Evolutionary conservation across 2,329 filamentous ascomycete species (phyloP), one percentile per base, ranked within the genome.

Genomic region (Epichloe amarillans): DNA sequence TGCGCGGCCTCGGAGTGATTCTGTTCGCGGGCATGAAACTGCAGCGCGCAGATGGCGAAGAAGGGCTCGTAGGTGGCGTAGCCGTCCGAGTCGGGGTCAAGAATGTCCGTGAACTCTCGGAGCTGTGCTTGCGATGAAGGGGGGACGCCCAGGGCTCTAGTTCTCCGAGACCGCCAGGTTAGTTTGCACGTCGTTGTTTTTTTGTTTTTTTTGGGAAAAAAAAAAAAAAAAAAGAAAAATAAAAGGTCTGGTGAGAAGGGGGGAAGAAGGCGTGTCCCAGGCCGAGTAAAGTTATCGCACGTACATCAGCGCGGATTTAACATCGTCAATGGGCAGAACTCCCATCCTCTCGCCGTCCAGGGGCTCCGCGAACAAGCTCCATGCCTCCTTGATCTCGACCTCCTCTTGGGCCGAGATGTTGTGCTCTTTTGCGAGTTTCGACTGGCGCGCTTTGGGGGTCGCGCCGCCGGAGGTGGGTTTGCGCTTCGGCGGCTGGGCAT

Each of bases 371-470:
- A 97, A 98, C 7, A 97, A 76, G 21, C 79, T 75, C 66, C 93
- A 97, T 14, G 90, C 90, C 67, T 96, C 90, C 61, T 81, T 83
- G 63, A 98, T 95, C 69, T 96, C 89, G 58, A 79, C 77, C 69
- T 97, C 91, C 69, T 96, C 85, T 56, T 84, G 80, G 40, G 83
- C 84, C 14, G 81, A 84, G 62, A 97, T 81, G 66, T 89, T 84
- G 75, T 96, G 83, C 63, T 95, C 88, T 69, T 90, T 90, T 91
- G 91, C 91, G 60, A 96, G 86, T 66, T 89, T 94, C 53, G 90
- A 95, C 61, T 81, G 82, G 55, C 86, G 84, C 48, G 61, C 55
- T 63, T 63, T 71, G 50, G 64, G 57, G 57, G 53, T 62, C 51
- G 17, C 64, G 19, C 61, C 51, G 47, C 55, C 43, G 33, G 62